These are phyloP conservation scores for Stereum hirsutum DNA, from an alignment of 1,284 basidiomycete genomes.

Conservation along the genomic window DNA sequence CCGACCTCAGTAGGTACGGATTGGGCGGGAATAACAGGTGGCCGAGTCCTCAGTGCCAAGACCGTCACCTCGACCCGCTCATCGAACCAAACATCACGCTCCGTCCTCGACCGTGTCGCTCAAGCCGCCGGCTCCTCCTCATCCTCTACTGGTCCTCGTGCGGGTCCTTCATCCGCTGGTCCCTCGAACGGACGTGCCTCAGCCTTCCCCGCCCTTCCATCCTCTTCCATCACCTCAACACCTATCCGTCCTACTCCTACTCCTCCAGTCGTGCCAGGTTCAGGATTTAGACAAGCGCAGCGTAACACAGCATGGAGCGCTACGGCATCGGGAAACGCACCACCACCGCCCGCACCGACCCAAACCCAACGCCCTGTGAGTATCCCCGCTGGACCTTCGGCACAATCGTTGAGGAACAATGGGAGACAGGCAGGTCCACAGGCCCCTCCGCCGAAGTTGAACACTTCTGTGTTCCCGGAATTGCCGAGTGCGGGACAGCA, in stretches of 20 bases:
- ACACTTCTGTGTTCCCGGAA: slow-evolving; percentile 61
- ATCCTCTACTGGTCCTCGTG: slow-evolving; percentile 37
- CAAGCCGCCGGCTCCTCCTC: slow-evolving; percentile 58
- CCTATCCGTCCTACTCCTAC: too few relatives aligned
- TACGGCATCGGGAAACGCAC: slow-evolving; percentile 13
- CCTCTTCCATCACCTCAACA: too few relatives aligned
- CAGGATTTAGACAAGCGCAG: slow-evolving; percentile 33
- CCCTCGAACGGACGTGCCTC: too few relatives aligned
- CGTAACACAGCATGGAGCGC: slow-evolving; percentile 53
- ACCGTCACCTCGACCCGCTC: slow-evolving; percentile 56
- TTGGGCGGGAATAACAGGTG: slow-evolving; percentile 73
- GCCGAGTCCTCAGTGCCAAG: slow-evolving; percentile 79
- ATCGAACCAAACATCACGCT: slow-evolving; percentile 46
- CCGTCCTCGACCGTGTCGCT: slow-evolving; percentile 84
- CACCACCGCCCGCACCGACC: slow-evolving; percentile 12
- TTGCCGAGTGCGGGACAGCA: slow-evolving; percentile 37
- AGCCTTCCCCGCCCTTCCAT: slow-evolving; percentile 15
- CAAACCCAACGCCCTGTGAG: slow-evolving; percentile 14
- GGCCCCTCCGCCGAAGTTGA: slow-evolving; percentile 35
- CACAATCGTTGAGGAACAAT: neutral
- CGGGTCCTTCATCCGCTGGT: slow-evolving; percentile 17
- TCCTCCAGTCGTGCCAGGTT: too few relatives aligned
- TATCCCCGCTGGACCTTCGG: slow-evolving; percentile 4
- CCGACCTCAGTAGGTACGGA: slow-evolving; percentile 52
- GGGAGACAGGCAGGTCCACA: slow-evolving; percentile 15